Percentiles rank a stretch among this genome's conserved stretches.
These are phyloP conservation scores for Coemansia sp. DNA, from an alignment of 371 early-diverging fungal genomes.

Conservation along the genomic window DNA sequence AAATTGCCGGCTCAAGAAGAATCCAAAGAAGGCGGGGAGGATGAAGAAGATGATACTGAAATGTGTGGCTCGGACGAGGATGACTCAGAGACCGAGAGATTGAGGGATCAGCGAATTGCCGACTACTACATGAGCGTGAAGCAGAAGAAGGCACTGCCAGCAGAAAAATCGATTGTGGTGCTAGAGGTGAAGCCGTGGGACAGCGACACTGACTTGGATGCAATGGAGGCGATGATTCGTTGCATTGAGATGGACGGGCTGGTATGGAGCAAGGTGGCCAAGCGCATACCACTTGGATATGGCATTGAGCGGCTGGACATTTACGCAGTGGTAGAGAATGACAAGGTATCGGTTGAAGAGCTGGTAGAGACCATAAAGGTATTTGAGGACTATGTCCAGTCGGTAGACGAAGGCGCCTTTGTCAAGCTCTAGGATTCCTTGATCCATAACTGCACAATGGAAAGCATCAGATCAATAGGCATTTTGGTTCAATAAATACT, in stretches of 20 bases:
- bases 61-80: constrained; percentile 79
- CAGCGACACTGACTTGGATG: constrained; percentile 88
- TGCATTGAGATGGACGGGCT: constrained; percentile 84
- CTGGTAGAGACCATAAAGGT: constrained; percentile 75
- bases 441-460: neutral
- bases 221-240: constrained; percentile 70
- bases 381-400: constrained; percentile 87
- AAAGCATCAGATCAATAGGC: too few species aligned
- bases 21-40: neutral
- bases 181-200: constrained; percentile 98
- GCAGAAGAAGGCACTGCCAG: constrained; percentile 76
- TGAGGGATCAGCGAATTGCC: constrained; percentile 84
- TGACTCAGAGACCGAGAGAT: constrained; percentile 84
- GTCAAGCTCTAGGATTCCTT: constrained; percentile 77
- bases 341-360: constrained; percentile 81
- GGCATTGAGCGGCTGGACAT: constrained; percentile 94
- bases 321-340: constrained; percentile 90
- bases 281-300: constrained; percentile 81
- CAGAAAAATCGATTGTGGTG: constrained; percentile 88
- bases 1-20: constrained; percentile 55
- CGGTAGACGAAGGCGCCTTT: constrained; percentile 89
- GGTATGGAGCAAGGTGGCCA: constrained; percentile 76
- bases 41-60: neutral
- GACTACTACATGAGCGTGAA: constrained; percentile 93
- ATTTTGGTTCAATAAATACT: too few species aligned